phyloP scores from a whole-genome alignment of 2,329 filamentous ascomycete species.

The Monosporascus ibericus region DNA sequence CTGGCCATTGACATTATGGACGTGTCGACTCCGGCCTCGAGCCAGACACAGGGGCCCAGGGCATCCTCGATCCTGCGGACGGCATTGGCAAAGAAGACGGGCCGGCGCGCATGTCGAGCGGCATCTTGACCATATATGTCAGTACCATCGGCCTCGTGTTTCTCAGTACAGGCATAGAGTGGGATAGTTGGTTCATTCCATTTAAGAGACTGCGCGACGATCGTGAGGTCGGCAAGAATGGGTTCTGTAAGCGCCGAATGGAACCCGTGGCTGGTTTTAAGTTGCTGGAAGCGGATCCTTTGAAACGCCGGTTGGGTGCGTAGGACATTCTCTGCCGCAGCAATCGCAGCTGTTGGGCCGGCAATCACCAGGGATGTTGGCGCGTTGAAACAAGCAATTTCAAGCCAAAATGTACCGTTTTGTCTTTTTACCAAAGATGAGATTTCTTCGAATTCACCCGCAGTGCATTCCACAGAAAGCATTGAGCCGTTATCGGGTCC shows the following conservation, averaged over 20 bases:
- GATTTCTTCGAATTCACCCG: neutral
- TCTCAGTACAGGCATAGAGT: slow-evolving; percentile 12
- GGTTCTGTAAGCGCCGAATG: slow-evolving; percentile 15
- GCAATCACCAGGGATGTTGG: slow-evolving; percentile 13
- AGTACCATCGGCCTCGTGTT: no score
- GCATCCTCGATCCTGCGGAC: slow-evolving; percentile 16
- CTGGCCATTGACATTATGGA: slow-evolving; percentile 14
- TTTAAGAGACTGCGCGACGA: slow-evolving; percentile 2
- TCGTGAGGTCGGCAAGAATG: slow-evolving; percentile 6
- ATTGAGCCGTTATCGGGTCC: slow-evolving; percentile 29
- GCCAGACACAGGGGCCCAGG: slow-evolving; percentile 18
- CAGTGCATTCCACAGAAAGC: slow-evolving; percentile 20
- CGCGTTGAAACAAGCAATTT: slow-evolving; percentile 18
- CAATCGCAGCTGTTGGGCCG: slow-evolving; percentile 5
- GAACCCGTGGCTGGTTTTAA: slow-evolving; percentile 18
- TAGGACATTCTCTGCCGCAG: slow-evolving; percentile 6
- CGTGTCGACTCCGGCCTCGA: slow-evolving; percentile 27
- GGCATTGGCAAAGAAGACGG: slow-evolving; percentile 24
- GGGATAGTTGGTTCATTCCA: slow-evolving; percentile 8
- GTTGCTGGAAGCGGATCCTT: slow-evolving; percentile 1
- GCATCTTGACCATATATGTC: no score
- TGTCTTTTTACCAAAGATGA: neutral
- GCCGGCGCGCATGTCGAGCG: slow-evolving; percentile 17
- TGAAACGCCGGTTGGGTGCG: neutral
- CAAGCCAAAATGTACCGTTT: neutral